Evolutionary conservation across 2,329 filamentous ascomycete species (phyloP), one percentile per base, ranked within the genome.

Genomic region (Aschersonia sp.): DNA sequence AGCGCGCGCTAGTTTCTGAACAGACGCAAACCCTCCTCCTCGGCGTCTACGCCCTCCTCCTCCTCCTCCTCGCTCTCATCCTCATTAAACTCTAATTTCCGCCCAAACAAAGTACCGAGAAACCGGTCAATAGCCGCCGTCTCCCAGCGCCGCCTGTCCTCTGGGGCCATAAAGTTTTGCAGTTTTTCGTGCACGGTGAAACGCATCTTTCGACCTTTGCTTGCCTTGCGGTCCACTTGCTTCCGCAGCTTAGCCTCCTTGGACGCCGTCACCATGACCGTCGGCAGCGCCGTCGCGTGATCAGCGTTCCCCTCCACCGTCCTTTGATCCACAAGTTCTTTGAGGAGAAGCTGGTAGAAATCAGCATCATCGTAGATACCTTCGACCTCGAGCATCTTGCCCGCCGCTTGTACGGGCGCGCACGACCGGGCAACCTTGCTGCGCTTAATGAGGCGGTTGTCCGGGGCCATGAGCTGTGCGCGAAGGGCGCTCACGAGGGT

Each of bases 171-270:
- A 60, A 97, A 97, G 64, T 96, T 96, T 68, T 95, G 87, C 59
- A 98, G 66, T 70, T 97, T 97, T 69, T 97, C 90, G 60, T 97
- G 89, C 43, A 96, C 87, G 12, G 86, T 92, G 66, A 90, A 98
- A 40, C 87, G 76, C 75, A 98, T 78, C 69, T 96, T 96, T 45
- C 92, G 74, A 5, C 92, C 92, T 67, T 97, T 97, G 62, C 87
- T 94, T 0, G 92, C 92, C 62, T 89, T 92, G 22, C 89, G 89
- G 63, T 98, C 92, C 5, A 97, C 85, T 32, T 82, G 77, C 60
- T 86, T 85, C 66, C 85, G 84, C 50, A 83, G 75, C 71, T 90
- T 94, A 48, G 81, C 82, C 57, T 88, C 84, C 60, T 84, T 79
- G 40, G 79, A 74, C 37, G 84, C 80, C 14, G 81, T 78, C 69